Base-by-base conservation (phyloP, 1,284 basidiomycete genomes). In the Amylostereum chailletii region DNA sequence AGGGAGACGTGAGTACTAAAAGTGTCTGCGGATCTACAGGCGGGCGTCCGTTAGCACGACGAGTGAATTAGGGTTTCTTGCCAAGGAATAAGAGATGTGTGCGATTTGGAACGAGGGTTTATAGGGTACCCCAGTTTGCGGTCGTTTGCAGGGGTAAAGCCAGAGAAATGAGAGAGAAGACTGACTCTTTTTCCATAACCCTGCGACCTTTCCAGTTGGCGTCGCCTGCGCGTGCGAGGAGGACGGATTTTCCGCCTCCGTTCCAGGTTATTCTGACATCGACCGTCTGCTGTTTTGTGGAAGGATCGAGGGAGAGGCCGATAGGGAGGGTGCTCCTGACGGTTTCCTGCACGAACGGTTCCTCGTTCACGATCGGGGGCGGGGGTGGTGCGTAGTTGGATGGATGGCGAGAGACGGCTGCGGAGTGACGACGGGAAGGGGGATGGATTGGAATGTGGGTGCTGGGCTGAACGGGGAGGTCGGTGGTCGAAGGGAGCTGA, bases 201-300 rank as follows among this genome's bases (percentile, higher is more conserved):
- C 74, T 72, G 8, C 79, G 68, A 27, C 81, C 81, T 55, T 81
- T 80, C 85, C 85, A 86, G 53, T 84, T 77, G 49, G 81, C 73
- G 58, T 87, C 83, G 4, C 83, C 83, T 19, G 85, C 83, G 50
- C 84, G 72, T 10, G 81, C 77, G 34, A 89, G 72, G 27, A 74
- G 57, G 30, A 89, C 84, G 26, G 71, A 70, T 52, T 71, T 76
- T 5, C 79, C 86, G 3, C 74, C 72, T 19, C 77, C 80, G 52
- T 68, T 69, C 84, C 85, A 89, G 4, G 69, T 68, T 53, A 90
- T 81, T 57, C 69, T 76, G 44, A 79, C 71, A 10, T 72, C 66
- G 8, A 81, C 67, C 65, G 50, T 69, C 65, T 11, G 56, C 57
- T 34, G 48, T 47, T 0, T 52, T 45, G 34, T 50, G 51, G 8